Percentiles rank a stretch among this genome's conserved stretches.
These are phyloP conservation scores for Lactarius evosmus DNA, from an alignment of 768 basidiomycete species.

Conservation along the genomic window DNA sequence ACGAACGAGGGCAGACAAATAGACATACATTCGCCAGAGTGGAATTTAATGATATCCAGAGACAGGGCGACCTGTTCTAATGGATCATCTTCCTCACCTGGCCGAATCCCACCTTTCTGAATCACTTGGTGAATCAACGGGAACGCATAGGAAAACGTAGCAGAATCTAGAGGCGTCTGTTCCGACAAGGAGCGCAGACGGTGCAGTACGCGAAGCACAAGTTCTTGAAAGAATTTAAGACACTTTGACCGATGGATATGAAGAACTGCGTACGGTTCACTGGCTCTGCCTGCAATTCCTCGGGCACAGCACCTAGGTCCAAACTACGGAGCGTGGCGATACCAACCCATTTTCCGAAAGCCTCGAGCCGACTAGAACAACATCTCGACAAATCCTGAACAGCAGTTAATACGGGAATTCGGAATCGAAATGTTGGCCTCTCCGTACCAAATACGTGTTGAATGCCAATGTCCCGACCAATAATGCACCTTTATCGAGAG, in stretches of 20 bases:
- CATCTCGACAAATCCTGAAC: conserved; percentile 62
- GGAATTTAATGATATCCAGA: conserved; percentile 65
- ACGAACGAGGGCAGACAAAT: neutral
- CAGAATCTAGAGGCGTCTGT: conserved; percentile 75
- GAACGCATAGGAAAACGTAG: conserved; percentile 79
- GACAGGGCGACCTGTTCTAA: conserved; percentile 78
- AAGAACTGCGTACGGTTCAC: conserved; percentile 48
- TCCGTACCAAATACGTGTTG: conserved; percentile 72
- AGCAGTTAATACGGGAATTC: neutral
- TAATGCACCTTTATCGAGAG: conserved; percentile 53
- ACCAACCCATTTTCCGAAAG: conserved; percentile 68
- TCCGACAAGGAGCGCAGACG: conserved; percentile 78
- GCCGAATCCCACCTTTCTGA: conserved; percentile 60
- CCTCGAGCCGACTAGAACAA: conserved; percentile 71
- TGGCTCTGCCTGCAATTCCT: conserved; percentile 68
- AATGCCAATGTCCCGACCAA: conserved; percentile 66
- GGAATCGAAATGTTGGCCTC: conserved; percentile 9
- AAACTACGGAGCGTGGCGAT: conserved; percentile 79
- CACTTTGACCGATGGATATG: neutral
- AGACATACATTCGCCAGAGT: conserved; percentile 67
- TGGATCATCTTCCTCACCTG: conserved; percentile 66
- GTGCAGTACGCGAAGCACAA: conserved; percentile 83
- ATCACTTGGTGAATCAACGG: conserved; percentile 73
- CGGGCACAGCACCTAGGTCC: conserved; percentile 62
- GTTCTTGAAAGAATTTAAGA: conserved; percentile 42